A percentile compares a stretch with the other conserved stretches of the same genome.
These are phyloP conservation scores for Trypanosoma rangeli DNA, from an alignment of 208 protist species.

Conservation along the genomic window DNA sequence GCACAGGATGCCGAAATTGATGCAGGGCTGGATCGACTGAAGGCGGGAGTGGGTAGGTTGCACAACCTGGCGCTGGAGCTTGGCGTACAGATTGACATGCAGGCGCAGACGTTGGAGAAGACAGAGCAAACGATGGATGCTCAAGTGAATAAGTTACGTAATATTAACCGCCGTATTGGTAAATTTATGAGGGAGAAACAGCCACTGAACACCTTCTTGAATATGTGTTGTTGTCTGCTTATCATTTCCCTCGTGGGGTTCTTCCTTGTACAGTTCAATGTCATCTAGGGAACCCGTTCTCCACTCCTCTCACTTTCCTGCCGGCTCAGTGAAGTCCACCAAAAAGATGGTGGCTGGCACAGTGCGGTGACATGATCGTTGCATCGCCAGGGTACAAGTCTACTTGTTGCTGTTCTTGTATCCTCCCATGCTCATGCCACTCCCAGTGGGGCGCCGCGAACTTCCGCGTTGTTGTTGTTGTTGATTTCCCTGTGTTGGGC, in stretches of 20 bases:
- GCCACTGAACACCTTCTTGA: constrained; percentile 66
- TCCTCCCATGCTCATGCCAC: background rate
- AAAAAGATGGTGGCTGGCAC: background rate
- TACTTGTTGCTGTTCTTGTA: background rate
- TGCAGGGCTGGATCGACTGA: constrained; percentile 55
- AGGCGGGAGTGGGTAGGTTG: constrained; percentile 51
- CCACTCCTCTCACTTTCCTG: background rate
- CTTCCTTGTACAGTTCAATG: constrained; percentile 69
- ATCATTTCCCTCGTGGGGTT: constrained; percentile 64
- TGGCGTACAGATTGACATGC: constrained; percentile 61
- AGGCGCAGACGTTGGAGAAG: constrained; percentile 65
- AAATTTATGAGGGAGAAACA: constrained; percentile 60
- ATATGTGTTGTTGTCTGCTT: constrained; percentile 58
- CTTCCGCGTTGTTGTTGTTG: background rate
- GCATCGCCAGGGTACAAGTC: background rate
- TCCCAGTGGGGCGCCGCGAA: background rate
- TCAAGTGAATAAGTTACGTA: constrained; percentile 44
- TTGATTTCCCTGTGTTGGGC: background rate
- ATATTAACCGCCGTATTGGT: constrained; percentile 51
- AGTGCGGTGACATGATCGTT: background rate
- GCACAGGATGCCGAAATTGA: constrained; percentile 69
- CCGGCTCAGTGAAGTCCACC: background rate
- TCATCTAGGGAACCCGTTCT: constrained; percentile 32
- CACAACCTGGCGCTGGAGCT: constrained; percentile 58
- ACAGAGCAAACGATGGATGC: constrained; percentile 63